Evolutionary conservation across 306 rosid genomes (phyloP).

Genomic region (Glycine tomentella): DNA sequence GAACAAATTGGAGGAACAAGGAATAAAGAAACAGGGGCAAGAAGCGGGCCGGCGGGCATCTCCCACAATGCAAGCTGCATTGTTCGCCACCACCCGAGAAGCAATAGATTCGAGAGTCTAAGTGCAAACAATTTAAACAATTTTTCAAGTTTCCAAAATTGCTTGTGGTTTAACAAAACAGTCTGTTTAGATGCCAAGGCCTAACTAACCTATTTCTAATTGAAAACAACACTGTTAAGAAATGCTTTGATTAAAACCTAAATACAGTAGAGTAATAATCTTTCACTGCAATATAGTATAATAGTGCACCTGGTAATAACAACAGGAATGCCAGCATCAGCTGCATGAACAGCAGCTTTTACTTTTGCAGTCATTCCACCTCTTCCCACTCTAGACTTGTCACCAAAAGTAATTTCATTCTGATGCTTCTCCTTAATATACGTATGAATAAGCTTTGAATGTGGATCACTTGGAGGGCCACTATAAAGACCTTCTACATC

Average conservation of each 20-base stretch:
- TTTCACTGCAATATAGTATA: constrained; percentile 20
- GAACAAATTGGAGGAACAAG: not conserved
- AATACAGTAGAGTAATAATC: constrained; percentile 4
- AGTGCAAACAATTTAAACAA: not conserved
- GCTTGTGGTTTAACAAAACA: constrained; percentile 11
- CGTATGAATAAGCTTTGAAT: constrained; percentile 90
- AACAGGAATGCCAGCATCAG: constrained; percentile 95
- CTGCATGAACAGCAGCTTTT: constrained; percentile 90
- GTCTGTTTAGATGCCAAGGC: constrained; percentile 5
- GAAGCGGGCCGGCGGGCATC: too few species aligned
- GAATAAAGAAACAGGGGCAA: constrained; percentile 20
- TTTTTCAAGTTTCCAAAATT: not conserved
- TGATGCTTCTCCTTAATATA: constrained; percentile 91
- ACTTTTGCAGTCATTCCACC: constrained; percentile 99
- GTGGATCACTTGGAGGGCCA: constrained; percentile 98
- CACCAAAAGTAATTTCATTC: constrained; percentile 93
- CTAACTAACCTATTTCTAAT: constrained; percentile 7
- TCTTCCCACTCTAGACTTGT: constrained; percentile 98
- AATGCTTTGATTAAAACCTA: constrained; percentile 5
- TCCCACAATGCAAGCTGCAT: too few species aligned
- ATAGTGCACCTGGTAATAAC: constrained; percentile 85
- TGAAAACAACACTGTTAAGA: constrained; percentile 21
- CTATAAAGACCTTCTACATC: constrained; percentile 97
- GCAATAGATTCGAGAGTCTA: too few species aligned
- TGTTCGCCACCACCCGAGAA: too few species aligned